Conservation (phyloP, 1,284 basidiomycete species). For the Cryptococcus sp. region DNA sequence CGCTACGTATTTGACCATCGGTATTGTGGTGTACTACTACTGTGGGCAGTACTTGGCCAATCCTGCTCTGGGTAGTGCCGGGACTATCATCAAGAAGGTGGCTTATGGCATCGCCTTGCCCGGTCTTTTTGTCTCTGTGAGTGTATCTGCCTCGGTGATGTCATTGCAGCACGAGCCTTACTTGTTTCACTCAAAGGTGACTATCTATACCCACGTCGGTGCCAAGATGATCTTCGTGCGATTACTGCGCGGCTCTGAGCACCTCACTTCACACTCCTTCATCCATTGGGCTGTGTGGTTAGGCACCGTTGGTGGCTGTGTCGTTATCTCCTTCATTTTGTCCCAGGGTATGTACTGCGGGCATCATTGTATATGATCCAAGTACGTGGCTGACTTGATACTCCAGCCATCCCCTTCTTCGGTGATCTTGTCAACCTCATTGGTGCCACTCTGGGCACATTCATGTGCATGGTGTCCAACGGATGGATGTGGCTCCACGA, state of each 20-base stretch:
- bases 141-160: constrained; percentile 1
- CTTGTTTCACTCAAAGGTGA: no score
- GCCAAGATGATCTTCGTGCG: constrained; percentile 38
- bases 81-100: constrained; percentile 44
- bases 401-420: constrained; percentile 28
- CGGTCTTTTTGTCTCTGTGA: constrained; percentile 27
- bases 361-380: background rate
- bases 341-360: constrained; percentile 52
- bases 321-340: constrained; percentile 57
- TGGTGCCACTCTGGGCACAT: constrained; percentile 20
- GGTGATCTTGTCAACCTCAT: constrained; percentile 28
- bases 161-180: no score
- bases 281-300: constrained; percentile 62
- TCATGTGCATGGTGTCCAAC: constrained; percentile 19
- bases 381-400: background rate
- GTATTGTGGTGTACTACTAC: constrained; percentile 38
- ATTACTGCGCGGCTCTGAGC: constrained; percentile 51
- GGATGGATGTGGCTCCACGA: constrained; percentile 29
- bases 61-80: constrained; percentile 47
- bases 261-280: constrained; percentile 59
- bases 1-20: constrained; percentile 35
- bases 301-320: constrained; percentile 20
- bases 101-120: constrained; percentile 45
- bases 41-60: constrained; percentile 35
- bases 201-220: constrained; percentile 26